Percentiles rank a stretch among this genome's conserved stretches.
Evolutionary conservation across 2,329 filamentous ascomycete species (phyloP).

Genomic region (Annulohypoxylon truncatum): DNA sequence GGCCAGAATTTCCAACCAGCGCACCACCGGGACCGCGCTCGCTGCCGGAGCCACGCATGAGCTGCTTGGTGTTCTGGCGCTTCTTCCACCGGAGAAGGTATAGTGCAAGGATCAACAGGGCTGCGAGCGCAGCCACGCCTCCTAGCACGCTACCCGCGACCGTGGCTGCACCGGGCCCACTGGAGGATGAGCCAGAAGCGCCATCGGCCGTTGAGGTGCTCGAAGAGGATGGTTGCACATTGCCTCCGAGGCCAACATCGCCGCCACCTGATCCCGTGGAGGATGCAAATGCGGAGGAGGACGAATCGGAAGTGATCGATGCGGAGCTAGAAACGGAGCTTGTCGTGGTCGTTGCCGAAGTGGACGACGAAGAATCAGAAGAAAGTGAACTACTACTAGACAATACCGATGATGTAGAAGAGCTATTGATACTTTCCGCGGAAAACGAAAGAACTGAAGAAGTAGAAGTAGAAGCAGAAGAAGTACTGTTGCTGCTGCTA

Average conservation of each 20-base stretch:
- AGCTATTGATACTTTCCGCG: slow-evolving; percentile 34
- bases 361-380: slow-evolving; percentile 21
- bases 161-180: slow-evolving; percentile 47
- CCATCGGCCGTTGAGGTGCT: slow-evolving; percentile 40
- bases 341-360: slow-evolving; percentile 30
- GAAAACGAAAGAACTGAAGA: slow-evolving; percentile 42
- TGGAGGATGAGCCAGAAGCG: slow-evolving; percentile 41
- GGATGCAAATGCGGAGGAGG: slow-evolving; percentile 21
- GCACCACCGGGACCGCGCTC: slow-evolving; percentile 49
- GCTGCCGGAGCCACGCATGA: slow-evolving; percentile 58
- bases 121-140: slow-evolving; percentile 67
- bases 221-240: slow-evolving; percentile 44
- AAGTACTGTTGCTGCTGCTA: too few species aligned
- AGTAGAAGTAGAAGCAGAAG: slow-evolving; percentile 27
- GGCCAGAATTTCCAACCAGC: slow-evolving; percentile 47
- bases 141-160: slow-evolving; percentile 69
- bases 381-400: slow-evolving; percentile 18
- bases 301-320: slow-evolving; percentile 18
- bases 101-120: slow-evolving; percentile 66
- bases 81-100: slow-evolving; percentile 68
- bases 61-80: slow-evolving; percentile 56
- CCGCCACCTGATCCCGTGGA: slow-evolving; percentile 34
- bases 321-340: slow-evolving; percentile 26
- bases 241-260: slow-evolving; percentile 36
- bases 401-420: slow-evolving; percentile 34